Evolutionary conservation across 768 basidiomycete genomes (phyloP).

Genomic region (Kondoa subrosea): DNA sequence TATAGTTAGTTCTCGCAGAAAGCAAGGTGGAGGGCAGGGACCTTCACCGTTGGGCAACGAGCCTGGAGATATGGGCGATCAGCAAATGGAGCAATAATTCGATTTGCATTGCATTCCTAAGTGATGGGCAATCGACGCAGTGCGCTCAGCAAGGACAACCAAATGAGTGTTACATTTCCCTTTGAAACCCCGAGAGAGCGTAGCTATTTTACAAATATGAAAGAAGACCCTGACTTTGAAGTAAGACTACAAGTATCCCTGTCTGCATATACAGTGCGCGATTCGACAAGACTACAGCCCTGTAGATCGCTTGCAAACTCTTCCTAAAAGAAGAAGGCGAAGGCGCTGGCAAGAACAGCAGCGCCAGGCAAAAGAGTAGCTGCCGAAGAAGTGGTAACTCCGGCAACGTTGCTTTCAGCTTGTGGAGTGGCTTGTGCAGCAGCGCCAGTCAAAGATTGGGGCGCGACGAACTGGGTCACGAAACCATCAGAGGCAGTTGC

Average conservation of each 20-base stretch:
- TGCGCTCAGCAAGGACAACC: no score
- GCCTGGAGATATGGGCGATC: not conserved
- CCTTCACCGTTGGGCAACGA: not conserved
- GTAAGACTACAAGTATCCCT: no score
- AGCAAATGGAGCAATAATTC: not conserved
- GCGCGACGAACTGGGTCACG: no score
- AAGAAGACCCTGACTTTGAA: no score
- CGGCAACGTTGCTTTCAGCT: not conserved
- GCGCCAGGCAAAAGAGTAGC: not conserved
- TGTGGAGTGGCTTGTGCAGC: not conserved
- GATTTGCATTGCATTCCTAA: not conserved
- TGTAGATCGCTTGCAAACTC: no score
- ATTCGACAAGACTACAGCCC: no score
- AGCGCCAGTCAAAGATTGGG: no score
- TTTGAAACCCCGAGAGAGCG: no score
- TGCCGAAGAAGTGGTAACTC: not conserved
- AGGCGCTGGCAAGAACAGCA: not conserved
- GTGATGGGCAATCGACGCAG: no score
- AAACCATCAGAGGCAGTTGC: not conserved
- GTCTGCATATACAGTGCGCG: no score
- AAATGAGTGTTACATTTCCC: no score
- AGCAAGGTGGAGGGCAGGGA: not conserved
- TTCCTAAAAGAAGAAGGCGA: not conserved
- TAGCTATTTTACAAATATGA: no score
- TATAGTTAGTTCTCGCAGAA: constrained; percentile 40